A percentile compares a stretch with the other conserved stretches of the same genome.
Conservation (phyloP, 139 green algal genomes). For the Zygnema circumcarinatum region DNA sequence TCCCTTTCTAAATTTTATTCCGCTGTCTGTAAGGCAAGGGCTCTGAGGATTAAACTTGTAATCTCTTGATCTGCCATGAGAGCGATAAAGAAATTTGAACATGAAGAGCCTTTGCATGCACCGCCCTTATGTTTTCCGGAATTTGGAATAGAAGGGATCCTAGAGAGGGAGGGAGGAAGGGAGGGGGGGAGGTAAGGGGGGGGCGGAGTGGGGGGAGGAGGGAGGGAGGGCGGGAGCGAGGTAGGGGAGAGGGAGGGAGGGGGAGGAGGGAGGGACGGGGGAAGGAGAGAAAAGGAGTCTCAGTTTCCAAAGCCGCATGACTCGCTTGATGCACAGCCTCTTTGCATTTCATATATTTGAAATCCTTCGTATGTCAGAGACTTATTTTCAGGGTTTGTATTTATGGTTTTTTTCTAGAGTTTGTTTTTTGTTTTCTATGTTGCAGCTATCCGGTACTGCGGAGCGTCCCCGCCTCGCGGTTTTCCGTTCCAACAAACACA, state of each 20-base stretch:
- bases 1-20: too few relatives aligned
- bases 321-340: background rate
- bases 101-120: background rate
- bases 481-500: conserved; percentile 95
- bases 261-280: background rate
- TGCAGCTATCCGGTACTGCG: conserved; percentile 82
- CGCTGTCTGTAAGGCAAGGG: background rate
- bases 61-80: background rate
- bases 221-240: background rate
- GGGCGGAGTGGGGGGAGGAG: background rate
- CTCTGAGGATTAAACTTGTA: background rate
- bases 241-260: background rate
- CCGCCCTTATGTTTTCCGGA: background rate
- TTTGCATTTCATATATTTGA: background rate
- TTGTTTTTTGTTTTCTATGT: conserved; percentile 11
- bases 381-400: background rate
- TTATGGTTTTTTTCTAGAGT: background rate
- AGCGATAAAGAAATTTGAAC: background rate
- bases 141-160: background rate
- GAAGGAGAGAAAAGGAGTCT: background rate
- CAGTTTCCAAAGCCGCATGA: background rate
- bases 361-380: background rate
- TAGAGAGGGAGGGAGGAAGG: background rate
- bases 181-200: background rate
- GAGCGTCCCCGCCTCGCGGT: conserved; percentile 92